phyloP scores from a whole-genome alignment of 2,329 filamentous ascomycete genomes.

The Purpureocillium lavendulum region DNA sequence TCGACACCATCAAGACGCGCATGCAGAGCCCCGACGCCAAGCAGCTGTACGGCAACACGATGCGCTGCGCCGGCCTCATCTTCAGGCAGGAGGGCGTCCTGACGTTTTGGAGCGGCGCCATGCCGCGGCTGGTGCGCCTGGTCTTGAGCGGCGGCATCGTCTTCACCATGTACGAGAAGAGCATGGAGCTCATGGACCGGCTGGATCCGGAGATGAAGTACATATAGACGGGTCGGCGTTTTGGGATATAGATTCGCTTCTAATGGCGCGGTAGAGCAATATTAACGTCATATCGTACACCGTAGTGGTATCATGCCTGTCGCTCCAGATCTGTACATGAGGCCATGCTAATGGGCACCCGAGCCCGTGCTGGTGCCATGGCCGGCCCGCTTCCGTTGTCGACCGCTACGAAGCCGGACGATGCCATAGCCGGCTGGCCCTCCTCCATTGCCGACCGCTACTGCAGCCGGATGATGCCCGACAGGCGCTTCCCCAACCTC shows the following conservation, averaged over 20 bases:
- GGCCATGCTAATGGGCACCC: no score
- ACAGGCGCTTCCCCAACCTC: slow-evolving; percentile 43
- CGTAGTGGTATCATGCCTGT: no score
- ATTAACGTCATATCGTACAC: neutral
- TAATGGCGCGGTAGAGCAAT: no score
- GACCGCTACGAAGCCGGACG: no score
- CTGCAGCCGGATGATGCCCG: slow-evolving; percentile 51
- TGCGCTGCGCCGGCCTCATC: slow-evolving; percentile 74
- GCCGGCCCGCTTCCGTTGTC: no score
- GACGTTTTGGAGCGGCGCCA: slow-evolving; percentile 89
- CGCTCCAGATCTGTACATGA: no score
- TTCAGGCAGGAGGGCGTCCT: slow-evolving; percentile 81
- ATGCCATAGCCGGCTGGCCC: no score
- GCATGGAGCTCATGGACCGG: slow-evolving; percentile 75
- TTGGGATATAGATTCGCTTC: no score
- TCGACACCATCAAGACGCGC: slow-evolving; percentile 93
- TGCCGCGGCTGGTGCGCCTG: slow-evolving; percentile 75
- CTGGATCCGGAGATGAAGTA: slow-evolving; percentile 80
- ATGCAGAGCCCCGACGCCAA: slow-evolving; percentile 95
- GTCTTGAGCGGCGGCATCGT: slow-evolving; percentile 94
- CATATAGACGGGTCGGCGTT: slow-evolving; percentile 40
- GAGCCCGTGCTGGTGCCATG: no score
- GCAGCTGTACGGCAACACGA: slow-evolving; percentile 74
- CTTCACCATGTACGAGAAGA: slow-evolving; percentile 98
- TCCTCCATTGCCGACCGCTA: no score